phyloP scores from a whole-genome alignment of 352 stramenopile species.

The Pythium rhizo-oryzae region DNA sequence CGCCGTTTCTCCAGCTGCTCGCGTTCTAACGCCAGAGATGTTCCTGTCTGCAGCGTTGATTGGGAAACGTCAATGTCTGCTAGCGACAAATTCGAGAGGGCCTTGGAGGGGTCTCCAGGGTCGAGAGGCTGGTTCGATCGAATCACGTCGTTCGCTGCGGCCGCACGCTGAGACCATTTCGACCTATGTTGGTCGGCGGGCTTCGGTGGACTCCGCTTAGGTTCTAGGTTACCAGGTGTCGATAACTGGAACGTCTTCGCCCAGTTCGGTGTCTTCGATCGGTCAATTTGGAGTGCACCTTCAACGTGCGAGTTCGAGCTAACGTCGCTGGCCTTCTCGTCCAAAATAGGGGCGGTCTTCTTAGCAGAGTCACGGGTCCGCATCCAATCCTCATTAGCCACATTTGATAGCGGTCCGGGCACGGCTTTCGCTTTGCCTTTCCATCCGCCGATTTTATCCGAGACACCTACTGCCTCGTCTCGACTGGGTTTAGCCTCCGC shows the following conservation, averaged over 20 bases:
- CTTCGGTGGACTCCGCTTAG: conserved; percentile 27
- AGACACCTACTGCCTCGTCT: background rate
- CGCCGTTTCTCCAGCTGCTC: conserved; percentile 72
- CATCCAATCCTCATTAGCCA: conserved; percentile 80
- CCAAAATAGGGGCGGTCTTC: conserved; percentile 39
- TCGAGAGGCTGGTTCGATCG: background rate
- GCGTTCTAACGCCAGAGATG: conserved; percentile 61
- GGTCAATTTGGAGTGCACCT: conserved; percentile 40
- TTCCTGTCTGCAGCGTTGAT: conserved; percentile 38
- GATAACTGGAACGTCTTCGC: conserved; percentile 40
- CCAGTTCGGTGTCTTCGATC: conserved; percentile 66
- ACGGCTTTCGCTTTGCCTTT: conserved; percentile 48
- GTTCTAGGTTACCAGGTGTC: background rate
- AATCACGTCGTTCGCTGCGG: background rate
- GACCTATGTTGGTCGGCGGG: background rate
- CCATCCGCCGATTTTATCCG: conserved; percentile 33
- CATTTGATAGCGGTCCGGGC: conserved; percentile 53
- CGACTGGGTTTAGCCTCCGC: conserved; percentile 10
- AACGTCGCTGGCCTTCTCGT: conserved; percentile 7
- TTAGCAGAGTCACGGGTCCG: conserved; percentile 57
- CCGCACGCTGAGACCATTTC: conserved; percentile 23
- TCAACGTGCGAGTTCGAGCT: background rate
- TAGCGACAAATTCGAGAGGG: conserved; percentile 22
- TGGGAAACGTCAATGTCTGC: conserved; percentile 33
- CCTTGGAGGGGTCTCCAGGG: background rate